Conservation (phyloP, 345 rosid species). For the Pugionium dolabratum region DNA sequence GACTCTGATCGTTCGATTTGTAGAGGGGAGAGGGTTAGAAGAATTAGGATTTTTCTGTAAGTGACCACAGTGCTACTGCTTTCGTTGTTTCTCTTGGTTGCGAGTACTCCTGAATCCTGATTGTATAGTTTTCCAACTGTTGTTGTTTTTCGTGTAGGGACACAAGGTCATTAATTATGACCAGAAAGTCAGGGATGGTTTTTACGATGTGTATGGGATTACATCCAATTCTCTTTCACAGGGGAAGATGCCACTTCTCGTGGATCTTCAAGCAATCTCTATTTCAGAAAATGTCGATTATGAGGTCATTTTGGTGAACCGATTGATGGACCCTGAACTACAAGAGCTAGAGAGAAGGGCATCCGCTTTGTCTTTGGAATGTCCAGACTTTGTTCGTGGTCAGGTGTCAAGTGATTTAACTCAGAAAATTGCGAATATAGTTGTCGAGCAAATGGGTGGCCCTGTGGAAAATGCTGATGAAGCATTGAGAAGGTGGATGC, state of each 20-base stretch:
- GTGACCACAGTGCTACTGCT: slow-evolving; percentile 7
- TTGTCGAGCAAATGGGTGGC: slow-evolving; percentile 92
- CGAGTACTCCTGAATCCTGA: not conserved
- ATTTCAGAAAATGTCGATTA: slow-evolving; percentile 63
- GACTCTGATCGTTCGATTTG: slow-evolving; percentile 5
- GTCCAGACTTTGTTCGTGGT: slow-evolving; percentile 46
- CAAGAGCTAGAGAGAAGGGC: slow-evolving; percentile 72
- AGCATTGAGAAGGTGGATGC: slow-evolving; percentile 71
- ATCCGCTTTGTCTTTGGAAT: slow-evolving; percentile 51
- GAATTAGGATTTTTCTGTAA: slow-evolving; percentile 29
- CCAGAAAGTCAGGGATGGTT: slow-evolving; percentile 85
- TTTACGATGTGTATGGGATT: slow-evolving; percentile 76
- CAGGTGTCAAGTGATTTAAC: slow-evolving; percentile 56
- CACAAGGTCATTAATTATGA: slow-evolving; percentile 81
- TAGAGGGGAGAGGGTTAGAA: slow-evolving; percentile 7
- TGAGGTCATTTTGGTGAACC: slow-evolving; percentile 80
- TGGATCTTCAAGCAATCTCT: slow-evolving; percentile 79
- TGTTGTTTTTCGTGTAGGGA: slow-evolving; percentile 48
- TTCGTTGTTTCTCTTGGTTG: slow-evolving; percentile 18
- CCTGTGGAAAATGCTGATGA: slow-evolving; percentile 85
- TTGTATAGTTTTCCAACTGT: not conserved
- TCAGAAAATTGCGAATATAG: slow-evolving; percentile 87
- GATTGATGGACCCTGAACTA: slow-evolving; percentile 67
- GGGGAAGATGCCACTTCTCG: slow-evolving; percentile 80
- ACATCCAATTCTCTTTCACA: slow-evolving; percentile 58